Percentiles rank a stretch among this genome's conserved stretches.
Evolutionary conservation across 2,329 filamentous ascomycete species (phyloP).

Genomic region (Paecilomyces fulvus): DNA sequence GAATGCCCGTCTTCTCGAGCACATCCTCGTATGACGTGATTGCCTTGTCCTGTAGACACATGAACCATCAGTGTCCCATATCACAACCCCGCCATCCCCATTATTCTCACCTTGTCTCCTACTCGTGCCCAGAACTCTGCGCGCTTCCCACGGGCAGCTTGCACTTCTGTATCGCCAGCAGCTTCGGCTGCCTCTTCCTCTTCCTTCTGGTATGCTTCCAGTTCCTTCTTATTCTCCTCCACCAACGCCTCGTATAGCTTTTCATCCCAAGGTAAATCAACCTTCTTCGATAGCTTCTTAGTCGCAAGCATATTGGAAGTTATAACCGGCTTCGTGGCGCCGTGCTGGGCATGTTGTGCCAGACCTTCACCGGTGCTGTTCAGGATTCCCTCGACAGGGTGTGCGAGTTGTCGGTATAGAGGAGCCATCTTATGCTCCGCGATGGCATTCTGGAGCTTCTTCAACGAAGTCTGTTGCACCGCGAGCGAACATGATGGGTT

Average conservation of each 20-base stretch:
- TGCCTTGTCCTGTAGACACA: conserved; percentile 67
- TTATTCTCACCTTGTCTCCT: conserved; percentile 71
- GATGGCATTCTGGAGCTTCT: conserved; percentile 56
- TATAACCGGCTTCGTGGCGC: conserved; percentile 42
- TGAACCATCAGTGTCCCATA: neutral
- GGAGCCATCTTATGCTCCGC: conserved; percentile 58
- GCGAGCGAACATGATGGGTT: conserved; percentile 48
- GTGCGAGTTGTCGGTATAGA: conserved; percentile 57
- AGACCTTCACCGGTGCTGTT: conserved; percentile 63
- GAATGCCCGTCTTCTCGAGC: conserved; percentile 92
- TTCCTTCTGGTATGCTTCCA: conserved; percentile 71
- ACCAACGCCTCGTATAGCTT: conserved; percentile 69
- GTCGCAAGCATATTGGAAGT: conserved; percentile 67
- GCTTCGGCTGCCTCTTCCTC: conserved; percentile 93
- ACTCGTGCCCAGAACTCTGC: conserved; percentile 95
- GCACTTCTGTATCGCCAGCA: conserved; percentile 90
- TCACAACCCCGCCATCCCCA: neutral
- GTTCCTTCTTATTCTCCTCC: conserved; percentile 68
- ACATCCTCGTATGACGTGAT: conserved; percentile 86
- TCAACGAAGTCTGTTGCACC: conserved; percentile 49
- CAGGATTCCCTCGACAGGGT: conserved; percentile 65
- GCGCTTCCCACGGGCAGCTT: conserved; percentile 84
- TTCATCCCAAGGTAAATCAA: conserved; percentile 85
- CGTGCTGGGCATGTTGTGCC: conserved; percentile 31
- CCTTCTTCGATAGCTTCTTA: conserved; percentile 54